Percentiles rank a stretch among this genome's conserved stretches.
These are phyloP conservation scores for Fallopia convolvulus DNA, from an alignment of 148 eudicot species.

Conservation along the genomic window DNA sequence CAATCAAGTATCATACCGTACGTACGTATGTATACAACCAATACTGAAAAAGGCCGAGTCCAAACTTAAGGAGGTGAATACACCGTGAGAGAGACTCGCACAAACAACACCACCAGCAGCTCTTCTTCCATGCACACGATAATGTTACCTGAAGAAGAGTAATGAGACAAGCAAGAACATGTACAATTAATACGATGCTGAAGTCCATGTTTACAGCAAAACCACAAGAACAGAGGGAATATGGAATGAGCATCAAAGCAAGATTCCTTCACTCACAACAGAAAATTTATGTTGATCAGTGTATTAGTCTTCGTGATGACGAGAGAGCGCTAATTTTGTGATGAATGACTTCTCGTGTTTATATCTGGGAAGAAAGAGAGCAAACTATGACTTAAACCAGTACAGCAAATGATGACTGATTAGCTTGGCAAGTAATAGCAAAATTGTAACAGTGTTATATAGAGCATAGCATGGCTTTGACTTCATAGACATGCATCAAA, in stretches of 20 bases:
- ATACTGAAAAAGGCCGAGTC: too few species aligned
- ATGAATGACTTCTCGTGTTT: slow-evolving; percentile 9
- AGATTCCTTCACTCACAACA: background rate
- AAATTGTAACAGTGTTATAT: background rate
- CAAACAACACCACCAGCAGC: background rate
- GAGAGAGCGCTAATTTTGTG: background rate
- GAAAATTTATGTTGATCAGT: background rate
- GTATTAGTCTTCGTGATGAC: slow-evolving; percentile 6
- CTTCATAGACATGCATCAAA: background rate
- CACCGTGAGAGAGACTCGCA: too few species aligned
- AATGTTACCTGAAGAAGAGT: background rate
- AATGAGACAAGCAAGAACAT: background rate
- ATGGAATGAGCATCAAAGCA: background rate
- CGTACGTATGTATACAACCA: too few species aligned
- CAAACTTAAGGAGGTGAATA: too few species aligned
- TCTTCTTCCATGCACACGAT: background rate
- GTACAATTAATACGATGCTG: background rate
- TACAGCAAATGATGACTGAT: too few species aligned
- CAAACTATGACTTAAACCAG: background rate
- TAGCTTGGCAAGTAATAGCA: background rate
- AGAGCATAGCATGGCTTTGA: background rate
- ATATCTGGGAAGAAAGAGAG: slow-evolving; percentile 1
- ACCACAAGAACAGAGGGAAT: background rate
- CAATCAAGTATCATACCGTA: too few species aligned
- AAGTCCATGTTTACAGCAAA: background rate